These are phyloP conservation scores for Cytospora paraplurivora DNA, from an alignment of 2,329 filamentous ascomycete species.

Conservation along the genomic window DNA sequence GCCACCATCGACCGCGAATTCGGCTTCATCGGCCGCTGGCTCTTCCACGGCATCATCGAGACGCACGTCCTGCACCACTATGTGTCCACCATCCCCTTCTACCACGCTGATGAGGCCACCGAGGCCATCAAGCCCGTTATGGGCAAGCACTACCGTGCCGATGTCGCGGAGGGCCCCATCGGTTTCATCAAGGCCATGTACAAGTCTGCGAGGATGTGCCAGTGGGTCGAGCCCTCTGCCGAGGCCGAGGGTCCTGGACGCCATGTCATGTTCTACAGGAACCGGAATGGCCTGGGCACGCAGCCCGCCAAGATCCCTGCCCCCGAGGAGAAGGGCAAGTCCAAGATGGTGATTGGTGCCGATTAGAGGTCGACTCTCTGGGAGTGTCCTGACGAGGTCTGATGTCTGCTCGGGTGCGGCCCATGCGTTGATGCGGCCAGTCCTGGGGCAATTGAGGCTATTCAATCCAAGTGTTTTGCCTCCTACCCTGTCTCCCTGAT, in stretches of 20 bases:
- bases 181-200: constrained; percentile 88
- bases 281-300: constrained; percentile 82
- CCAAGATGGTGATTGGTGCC: background rate
- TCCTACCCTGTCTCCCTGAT: background rate
- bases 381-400: background rate
- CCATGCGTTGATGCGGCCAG: background rate
- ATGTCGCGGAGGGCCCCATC: constrained; percentile 72
- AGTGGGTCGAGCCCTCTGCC: constrained; percentile 94
- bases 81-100: constrained; percentile 93
- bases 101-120: constrained; percentile 90
- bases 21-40: constrained; percentile 86
- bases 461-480: background rate
- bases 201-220: constrained; percentile 81
- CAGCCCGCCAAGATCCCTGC: constrained; percentile 39
- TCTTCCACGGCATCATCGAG: constrained; percentile 96
- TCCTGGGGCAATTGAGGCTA: background rate
- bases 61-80: constrained; percentile 99
- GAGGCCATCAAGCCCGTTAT: constrained; percentile 95
- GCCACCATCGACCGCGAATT: constrained; percentile 98
- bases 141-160: constrained; percentile 90
- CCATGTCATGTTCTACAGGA: constrained; percentile 91
- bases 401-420: background rate
- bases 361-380: constrained; percentile 4
- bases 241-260: constrained; percentile 78
- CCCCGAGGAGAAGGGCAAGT: background rate